Conservation (phyloP, 2,329 filamentous ascomycete species). For the Colletotrichum tropicale region DNA sequence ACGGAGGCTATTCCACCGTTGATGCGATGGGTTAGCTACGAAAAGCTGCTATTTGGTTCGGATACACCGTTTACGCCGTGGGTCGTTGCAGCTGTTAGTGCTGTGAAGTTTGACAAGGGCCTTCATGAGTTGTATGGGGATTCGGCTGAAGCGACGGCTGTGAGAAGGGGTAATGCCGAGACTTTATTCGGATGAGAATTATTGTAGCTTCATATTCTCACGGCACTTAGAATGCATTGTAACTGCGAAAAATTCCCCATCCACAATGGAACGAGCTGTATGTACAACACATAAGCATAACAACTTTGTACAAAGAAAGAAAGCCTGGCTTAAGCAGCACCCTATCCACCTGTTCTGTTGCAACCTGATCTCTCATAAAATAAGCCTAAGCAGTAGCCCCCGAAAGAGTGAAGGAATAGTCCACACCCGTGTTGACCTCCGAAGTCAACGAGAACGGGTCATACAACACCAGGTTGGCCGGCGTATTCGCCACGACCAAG, state of each 20-base stretch:
- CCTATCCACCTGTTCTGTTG: no score
- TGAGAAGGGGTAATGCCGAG: background rate
- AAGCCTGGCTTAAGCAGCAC: no score
- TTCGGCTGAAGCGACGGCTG: background rate
- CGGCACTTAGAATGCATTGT: no score
- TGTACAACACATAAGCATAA: background rate
- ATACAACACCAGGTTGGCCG: conserved; percentile 44
- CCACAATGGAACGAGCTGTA: no score
- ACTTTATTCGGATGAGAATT: background rate
- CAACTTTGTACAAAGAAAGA: background rate
- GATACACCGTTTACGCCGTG: conserved; percentile 27
- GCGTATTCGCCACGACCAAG: conserved; percentile 53
- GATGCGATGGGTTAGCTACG: conserved; percentile 26
- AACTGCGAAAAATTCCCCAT: no score
- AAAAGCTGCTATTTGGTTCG: conserved; percentile 23
- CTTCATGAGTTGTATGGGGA: background rate
- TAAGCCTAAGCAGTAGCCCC: conserved; percentile 29
- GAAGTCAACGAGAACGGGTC: conserved; percentile 42
- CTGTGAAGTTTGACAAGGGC: background rate
- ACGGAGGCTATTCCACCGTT: conserved; percentile 21
- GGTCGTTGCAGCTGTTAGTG: background rate
- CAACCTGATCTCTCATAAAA: no score
- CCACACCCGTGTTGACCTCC: conserved; percentile 40
- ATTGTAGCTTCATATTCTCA: no score
- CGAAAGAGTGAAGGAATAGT: conserved; percentile 39